Percentiles rank a stretch among this genome's conserved stretches.
These are phyloP conservation scores for Spergularia marina DNA, from an alignment of 148 eudicot genomes.

Conservation along the genomic window DNA sequence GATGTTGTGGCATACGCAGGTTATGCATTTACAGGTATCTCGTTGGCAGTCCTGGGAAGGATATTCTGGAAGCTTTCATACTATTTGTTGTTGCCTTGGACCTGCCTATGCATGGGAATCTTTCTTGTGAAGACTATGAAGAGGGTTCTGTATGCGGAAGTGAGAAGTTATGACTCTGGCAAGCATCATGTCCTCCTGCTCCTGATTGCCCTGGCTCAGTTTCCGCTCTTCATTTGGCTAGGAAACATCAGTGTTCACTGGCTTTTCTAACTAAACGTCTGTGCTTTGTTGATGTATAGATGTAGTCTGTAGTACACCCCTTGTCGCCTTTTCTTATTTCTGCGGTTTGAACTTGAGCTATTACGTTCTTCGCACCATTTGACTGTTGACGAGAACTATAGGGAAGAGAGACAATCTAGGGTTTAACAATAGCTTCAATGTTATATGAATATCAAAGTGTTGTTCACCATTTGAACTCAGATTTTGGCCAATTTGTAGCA, in stretches of 20 bases:
- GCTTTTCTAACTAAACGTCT: slow-evolving; percentile 35
- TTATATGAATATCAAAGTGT: no score
- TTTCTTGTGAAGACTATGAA: slow-evolving; percentile 82
- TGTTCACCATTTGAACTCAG: no score
- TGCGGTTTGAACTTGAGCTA: not conserved
- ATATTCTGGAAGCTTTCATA: slow-evolving; percentile 49
- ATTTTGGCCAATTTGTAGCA: no score
- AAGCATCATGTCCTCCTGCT: slow-evolving; percentile 68
- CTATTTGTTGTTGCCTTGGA: slow-evolving; percentile 59
- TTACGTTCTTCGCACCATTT: not conserved
- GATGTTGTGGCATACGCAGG: slow-evolving; percentile 80
- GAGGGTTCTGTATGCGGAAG: slow-evolving; percentile 72
- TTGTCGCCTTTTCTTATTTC: not conserved
- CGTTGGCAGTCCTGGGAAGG: slow-evolving; percentile 54
- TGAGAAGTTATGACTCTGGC: slow-evolving; percentile 63
- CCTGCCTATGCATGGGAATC: slow-evolving; percentile 76
- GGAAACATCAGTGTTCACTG: slow-evolving; percentile 65
- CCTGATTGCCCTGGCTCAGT: slow-evolving; percentile 69
- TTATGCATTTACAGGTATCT: slow-evolving; percentile 63
- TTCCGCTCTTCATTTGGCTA: slow-evolving; percentile 74
- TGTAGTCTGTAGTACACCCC: not conserved
- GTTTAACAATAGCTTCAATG: no score
- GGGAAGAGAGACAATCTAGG: not conserved
- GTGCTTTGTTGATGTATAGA: slow-evolving; percentile 16
- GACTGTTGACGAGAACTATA: not conserved